Evolutionary conservation across 2,329 filamentous ascomycete genomes (phyloP).

Genomic region (Neonectria magnoliae): DNA sequence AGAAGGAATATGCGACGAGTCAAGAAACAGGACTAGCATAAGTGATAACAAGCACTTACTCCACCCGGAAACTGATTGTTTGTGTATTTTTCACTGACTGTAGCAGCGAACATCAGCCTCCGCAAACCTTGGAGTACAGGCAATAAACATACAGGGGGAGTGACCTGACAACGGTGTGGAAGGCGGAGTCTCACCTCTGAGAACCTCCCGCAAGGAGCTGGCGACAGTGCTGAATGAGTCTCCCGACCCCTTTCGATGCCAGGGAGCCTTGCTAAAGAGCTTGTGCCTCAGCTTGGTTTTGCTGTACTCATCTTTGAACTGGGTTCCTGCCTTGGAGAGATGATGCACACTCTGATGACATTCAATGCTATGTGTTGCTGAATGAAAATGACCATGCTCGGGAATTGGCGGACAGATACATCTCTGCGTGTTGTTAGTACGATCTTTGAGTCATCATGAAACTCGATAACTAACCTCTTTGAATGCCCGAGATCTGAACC

Average conservation of each 20-base stretch:
- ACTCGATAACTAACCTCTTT: conserved; percentile 24
- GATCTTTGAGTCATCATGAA: background rate
- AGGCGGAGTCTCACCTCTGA: conserved; percentile 50
- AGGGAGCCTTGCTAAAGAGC: conserved; percentile 54
- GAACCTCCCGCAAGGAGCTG: conserved; percentile 54
- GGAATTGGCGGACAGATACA: conserved; percentile 26
- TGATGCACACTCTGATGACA: conserved; percentile 32
- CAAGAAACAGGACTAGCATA: background rate
- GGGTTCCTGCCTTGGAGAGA: conserved; percentile 37
- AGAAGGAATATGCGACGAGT: background rate
- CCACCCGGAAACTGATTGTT: conserved; percentile 48
- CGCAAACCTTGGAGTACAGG: background rate
- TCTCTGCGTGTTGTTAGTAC: conserved; percentile 23
- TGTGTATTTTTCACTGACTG: conserved; percentile 21
- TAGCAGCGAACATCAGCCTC: conserved; percentile 19
- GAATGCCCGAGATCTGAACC: conserved; percentile 24
- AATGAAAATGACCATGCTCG: conserved; percentile 24
- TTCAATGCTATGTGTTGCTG: conserved; percentile 24
- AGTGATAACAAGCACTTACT: conserved; percentile 35
- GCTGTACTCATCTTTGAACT: conserved; percentile 47
- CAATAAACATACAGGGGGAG: conserved; percentile 22
- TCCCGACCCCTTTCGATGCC: conserved; percentile 52
- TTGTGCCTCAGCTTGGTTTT: conserved; percentile 46
- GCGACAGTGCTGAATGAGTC: conserved; percentile 52
- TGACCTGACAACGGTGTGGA: conserved; percentile 41